Conservation (phyloP, 345 rosid species). For the Cardiospermum halicacabum region DNA sequence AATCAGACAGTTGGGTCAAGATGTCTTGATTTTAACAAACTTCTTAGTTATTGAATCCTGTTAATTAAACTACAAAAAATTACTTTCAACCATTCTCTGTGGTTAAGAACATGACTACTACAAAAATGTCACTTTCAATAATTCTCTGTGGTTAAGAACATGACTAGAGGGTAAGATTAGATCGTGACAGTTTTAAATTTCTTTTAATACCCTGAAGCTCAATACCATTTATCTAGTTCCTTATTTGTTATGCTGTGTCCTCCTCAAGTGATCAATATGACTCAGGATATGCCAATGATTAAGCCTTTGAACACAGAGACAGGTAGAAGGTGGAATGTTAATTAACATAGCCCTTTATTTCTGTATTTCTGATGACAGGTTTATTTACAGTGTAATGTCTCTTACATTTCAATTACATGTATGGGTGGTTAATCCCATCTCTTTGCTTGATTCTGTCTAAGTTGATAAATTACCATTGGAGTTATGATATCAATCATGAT, state of each 20-base stretch:
- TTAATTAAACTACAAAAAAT: neutral
- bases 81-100: neutral
- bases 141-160: neutral
- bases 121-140: neutral
- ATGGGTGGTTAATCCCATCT: neutral
- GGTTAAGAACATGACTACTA: constrained; percentile 4
- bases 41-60: neutral
- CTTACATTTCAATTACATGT: neutral
- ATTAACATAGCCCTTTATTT: neutral
- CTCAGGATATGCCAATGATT: neutral
- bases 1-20: neutral
- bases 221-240: neutral
- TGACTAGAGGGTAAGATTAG: neutral
- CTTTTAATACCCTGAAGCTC: neutral
- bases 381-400: neutral
- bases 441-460: constrained; percentile 1
- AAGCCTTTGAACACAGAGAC: neutral
- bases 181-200: neutral
- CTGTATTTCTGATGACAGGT: neutral
- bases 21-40: neutral
- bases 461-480: neutral
- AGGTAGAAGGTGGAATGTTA: neutral
- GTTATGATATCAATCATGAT: neutral
- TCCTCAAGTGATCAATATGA: neutral
- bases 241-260: neutral